Base-by-base conservation (phyloP, 192 early-diverging fungal genomes). In the Paraglomus occultum region DNA sequence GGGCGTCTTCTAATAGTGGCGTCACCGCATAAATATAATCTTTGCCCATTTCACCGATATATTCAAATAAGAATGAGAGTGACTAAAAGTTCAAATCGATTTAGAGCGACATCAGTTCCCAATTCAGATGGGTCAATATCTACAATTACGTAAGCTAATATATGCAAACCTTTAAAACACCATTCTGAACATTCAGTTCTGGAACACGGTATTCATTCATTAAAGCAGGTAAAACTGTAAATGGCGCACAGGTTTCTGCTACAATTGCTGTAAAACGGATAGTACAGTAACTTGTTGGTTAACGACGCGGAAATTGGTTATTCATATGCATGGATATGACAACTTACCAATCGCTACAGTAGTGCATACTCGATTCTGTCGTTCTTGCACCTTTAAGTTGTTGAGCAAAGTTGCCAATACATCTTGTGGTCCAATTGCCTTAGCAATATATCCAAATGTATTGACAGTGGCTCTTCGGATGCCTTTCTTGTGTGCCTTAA, bases 141-240 rank as follows among this genome's bases (percentile, higher is more conserved):
- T 42, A 58, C 12, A 48, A 58, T 48, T 45, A 20, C 17, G 50
- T 40, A 43, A 51, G 11, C 8, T 31, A 62, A 2, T 20, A 60
- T 31, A n/a, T 49, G 7, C 46, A 52, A 53, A 78, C 76, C 76
- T 99, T 99, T 43, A 99, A 78, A 0, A 97, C 94, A 72, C 97
- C 97, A 74, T 98, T 98, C 80, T 99, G 97, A n/a, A 99, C 96
- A 76, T 99, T 99, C 39, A 98, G 84, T 67, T 99, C 97, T 0
- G 97, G 97, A 10, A 99, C 96, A 42, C 97, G 91, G 83, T 99
- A 99, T 79, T 99, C 97, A 81, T 97, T 96, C 96, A 99, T 97
- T 23, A 99, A 79, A 0, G 95, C 97, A 0, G 97, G 97, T 9
- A 99, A 80, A 31, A 99, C 95, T 2, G 96, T 99, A 76, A 98